Conservation (phyloP, 306 rosid species). For the Castanea sativa region DNA sequence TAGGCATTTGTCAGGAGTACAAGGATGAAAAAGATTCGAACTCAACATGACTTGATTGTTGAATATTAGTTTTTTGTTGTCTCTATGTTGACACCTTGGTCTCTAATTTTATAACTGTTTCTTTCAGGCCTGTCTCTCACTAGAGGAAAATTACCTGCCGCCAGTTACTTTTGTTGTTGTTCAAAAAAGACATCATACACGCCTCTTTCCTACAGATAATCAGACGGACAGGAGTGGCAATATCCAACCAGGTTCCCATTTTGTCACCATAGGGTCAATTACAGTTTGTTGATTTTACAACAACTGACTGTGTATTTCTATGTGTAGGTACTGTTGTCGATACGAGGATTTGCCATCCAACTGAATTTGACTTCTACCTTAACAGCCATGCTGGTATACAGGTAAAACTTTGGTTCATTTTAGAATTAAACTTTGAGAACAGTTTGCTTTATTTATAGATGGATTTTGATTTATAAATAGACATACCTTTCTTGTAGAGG, state of each 20-base stretch:
- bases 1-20: neutral
- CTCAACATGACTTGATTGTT: neutral
- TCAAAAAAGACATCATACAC: slow-evolving; percentile 80
- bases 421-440: neutral
- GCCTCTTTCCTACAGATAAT: slow-evolving; percentile 48
- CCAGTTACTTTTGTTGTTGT: slow-evolving; percentile 71
- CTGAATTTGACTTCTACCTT: slow-evolving; percentile 68
- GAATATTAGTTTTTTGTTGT: neutral
- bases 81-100: neutral
- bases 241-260: slow-evolving; percentile 61
- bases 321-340: slow-evolving; percentile 79
- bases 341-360: slow-evolving; percentile 58
- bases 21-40: too few species aligned
- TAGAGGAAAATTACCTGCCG: slow-evolving; percentile 50
- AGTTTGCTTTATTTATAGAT: neutral
- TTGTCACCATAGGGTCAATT: neutral
- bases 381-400: slow-evolving; percentile 89
- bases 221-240: slow-evolving; percentile 62
- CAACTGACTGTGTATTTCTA: neutral
- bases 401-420: slow-evolving; percentile 18
- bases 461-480: neutral
- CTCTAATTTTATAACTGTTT: neutral
- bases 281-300: too few species aligned
- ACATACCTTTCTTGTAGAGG: neutral
- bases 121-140: slow-evolving; percentile 62